Base-by-base conservation (phyloP, 768 basidiomycete species). In the Zangia roseola region DNA sequence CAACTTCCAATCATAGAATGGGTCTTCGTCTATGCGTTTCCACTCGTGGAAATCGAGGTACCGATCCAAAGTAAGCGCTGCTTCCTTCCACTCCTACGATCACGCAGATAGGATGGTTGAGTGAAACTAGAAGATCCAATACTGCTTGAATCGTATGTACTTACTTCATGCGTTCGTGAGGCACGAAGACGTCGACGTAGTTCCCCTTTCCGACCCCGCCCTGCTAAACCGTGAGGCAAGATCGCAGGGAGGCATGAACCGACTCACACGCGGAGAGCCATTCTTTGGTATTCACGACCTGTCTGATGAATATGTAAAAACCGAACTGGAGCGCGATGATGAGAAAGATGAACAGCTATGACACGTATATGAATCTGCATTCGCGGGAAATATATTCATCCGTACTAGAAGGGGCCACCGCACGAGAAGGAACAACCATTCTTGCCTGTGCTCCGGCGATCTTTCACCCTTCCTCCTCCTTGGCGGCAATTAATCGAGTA, bases 281-380 rank as follows among this genome's bases (percentile, higher is more conserved):
- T 70, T 99, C 95, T 64, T 97, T 91, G 5, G 90, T 79, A 62
- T 97, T 97, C 36, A 99, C 97, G 16, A 95, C 61, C 65, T 99
- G 95, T 14, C 95, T 77, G 40, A 93, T 90, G 30, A 91, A 55
- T 33, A 98, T 80, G 59, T 99, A 99, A 23, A 88, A 66, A 13
- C 88, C 77, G 64, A 98, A 97, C 67, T 97, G 88, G 13, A 75
- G 75, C 33, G 82, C 76, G 47, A 98, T 97, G 68, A 97, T 81
- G 6, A 84, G 45, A 57, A 91, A 90, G 28, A 98, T 89, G 53
- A 95, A 80, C 51, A 76, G 65, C 94, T 97, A 54, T n/a, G 48
- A 19, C 24, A 17, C 36, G 34, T 41, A 6, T 20, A 40, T 62
- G 54, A 54, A 36, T 19, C 19, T 35, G 39, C 21, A 42, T 36